phyloP scores from a whole-genome alignment of 805 yeast species.

The Candida sakaeoensis region DNA sequence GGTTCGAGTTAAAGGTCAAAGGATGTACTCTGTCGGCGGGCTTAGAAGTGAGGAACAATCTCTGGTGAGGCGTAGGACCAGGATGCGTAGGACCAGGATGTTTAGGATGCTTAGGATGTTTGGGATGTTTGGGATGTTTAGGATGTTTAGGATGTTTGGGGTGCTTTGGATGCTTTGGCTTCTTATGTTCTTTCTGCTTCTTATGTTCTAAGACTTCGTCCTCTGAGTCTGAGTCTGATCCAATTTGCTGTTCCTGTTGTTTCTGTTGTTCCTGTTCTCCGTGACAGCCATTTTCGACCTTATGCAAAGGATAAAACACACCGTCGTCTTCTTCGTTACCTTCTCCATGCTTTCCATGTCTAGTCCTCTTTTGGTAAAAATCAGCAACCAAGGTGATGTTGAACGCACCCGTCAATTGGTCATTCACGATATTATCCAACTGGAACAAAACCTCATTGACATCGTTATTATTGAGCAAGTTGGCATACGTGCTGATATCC shows the following conservation, averaged over 20 bases:
- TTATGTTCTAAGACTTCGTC: conserved; percentile 1
- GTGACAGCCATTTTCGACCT: too few species aligned
- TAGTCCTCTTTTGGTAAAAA: conserved; percentile 44
- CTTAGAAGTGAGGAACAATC: conserved; percentile 24
- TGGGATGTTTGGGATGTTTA: conserved; percentile 2
- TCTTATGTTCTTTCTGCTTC: conserved; percentile 5
- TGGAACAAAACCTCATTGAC: conserved; percentile 48
- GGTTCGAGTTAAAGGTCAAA: conserved; percentile 21
- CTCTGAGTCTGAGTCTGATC: conserved; percentile 8
- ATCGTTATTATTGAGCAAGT: conserved; percentile 48
- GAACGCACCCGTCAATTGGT: conserved; percentile 58
- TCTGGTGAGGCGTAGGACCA: conserved; percentile 3
- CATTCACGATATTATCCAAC: conserved; percentile 59
- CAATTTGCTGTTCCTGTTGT: not conserved
- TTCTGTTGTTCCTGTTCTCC: too few species aligned
- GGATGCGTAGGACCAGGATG: not conserved
- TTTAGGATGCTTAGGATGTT: conserved; percentile 4
- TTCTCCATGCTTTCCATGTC: conserved; percentile 1
- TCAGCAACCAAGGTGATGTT: conserved; percentile 47
- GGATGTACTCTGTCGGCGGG: conserved; percentile 41
- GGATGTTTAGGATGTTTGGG: conserved; percentile 7
- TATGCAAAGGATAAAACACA: too few species aligned
- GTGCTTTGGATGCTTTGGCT: conserved; percentile 4
- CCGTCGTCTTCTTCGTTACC: conserved; percentile 2
- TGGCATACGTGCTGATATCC: conserved; percentile 57